These are phyloP conservation scores for Cryphonectria parasitica DNA, from an alignment of 2,329 filamentous ascomycete genomes.

Conservation along the genomic window DNA sequence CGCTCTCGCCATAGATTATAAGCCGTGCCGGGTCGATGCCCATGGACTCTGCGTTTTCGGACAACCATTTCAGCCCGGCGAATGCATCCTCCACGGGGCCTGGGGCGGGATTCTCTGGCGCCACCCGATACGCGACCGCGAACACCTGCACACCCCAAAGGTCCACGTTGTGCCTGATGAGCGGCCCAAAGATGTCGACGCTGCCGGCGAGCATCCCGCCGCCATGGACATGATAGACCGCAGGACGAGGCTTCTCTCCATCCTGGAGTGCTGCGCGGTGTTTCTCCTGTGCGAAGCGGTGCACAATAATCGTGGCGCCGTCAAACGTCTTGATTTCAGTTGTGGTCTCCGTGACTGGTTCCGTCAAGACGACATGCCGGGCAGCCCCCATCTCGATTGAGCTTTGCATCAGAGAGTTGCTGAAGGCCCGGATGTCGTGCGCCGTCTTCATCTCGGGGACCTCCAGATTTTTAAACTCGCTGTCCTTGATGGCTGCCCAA, in stretches of 20 bases:
- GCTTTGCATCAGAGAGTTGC: not conserved
- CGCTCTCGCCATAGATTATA: slow-evolving; percentile 16
- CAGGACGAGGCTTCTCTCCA: not conserved
- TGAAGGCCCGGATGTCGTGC: not conserved
- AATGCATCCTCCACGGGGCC: slow-evolving; percentile 42
- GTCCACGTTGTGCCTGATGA: not conserved
- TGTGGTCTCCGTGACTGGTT: slow-evolving; percentile 14
- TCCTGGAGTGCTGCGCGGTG: not conserved
- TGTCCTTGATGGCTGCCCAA: slow-evolving; percentile 5
- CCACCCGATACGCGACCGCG: slow-evolving; percentile 51
- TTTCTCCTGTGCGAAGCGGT: slow-evolving; percentile 12
- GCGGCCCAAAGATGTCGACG: slow-evolving; percentile 17
- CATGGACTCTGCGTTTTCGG: slow-evolving; percentile 30
- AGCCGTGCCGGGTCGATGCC: slow-evolving; percentile 13
- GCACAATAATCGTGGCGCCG: slow-evolving; percentile 11
- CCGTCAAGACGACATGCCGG: not conserved
- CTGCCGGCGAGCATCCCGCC: slow-evolving; percentile 18
- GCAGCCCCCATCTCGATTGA: not conserved
- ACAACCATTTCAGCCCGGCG: slow-evolving; percentile 37
- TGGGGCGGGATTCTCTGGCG: slow-evolving; percentile 50
- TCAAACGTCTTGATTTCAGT: slow-evolving; percentile 19
- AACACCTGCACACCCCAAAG: slow-evolving; percentile 16
- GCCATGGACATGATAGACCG: slow-evolving; percentile 26
- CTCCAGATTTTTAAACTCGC: not conserved
- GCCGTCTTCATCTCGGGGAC: slow-evolving; percentile 13